Percentiles rank a stretch among this genome's conserved stretches.
These are phyloP conservation scores for Dendrobium huoshanense DNA, from an alignment of 106 monocot species.

Conservation along the genomic window DNA sequence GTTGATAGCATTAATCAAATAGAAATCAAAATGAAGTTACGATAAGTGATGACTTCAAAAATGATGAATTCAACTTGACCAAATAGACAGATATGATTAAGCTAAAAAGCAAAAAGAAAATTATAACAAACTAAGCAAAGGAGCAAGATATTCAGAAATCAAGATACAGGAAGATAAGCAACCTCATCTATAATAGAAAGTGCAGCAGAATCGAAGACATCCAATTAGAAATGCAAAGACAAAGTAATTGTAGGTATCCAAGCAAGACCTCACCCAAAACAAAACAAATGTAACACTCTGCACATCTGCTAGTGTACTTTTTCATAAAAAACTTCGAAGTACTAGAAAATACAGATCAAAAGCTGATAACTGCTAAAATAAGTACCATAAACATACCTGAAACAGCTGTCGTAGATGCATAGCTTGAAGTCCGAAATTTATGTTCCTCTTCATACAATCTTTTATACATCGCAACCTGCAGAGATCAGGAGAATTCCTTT, in stretches of 20 bases:
- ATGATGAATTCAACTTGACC: not conserved
- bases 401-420: constrained; percentile 12
- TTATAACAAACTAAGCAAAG: not conserved
- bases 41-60: not conserved
- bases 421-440: constrained; percentile 32
- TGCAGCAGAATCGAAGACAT: not conserved
- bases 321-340: not conserved
- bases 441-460: constrained; percentile 82
- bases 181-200: not conserved
- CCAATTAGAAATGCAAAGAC: not conserved
- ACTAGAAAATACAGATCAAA: not conserved
- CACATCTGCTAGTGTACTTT: not conserved
- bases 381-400: constrained; percentile 27
- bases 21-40: not conserved
- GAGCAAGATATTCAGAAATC: not conserved
- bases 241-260: not conserved
- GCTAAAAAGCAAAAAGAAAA: not conserved
- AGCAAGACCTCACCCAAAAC: not conserved
- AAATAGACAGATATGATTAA: not conserved
- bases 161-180: not conserved
- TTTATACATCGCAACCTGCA: constrained; percentile 95
- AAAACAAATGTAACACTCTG: not conserved
- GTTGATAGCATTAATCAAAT: not conserved
- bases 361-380: not conserved
- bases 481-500: not conserved